These are phyloP conservation scores for Sphagnum fallax DNA, from an alignment of 228 moss, liverwort and hornwort genomes.

Conservation along the genomic window DNA sequence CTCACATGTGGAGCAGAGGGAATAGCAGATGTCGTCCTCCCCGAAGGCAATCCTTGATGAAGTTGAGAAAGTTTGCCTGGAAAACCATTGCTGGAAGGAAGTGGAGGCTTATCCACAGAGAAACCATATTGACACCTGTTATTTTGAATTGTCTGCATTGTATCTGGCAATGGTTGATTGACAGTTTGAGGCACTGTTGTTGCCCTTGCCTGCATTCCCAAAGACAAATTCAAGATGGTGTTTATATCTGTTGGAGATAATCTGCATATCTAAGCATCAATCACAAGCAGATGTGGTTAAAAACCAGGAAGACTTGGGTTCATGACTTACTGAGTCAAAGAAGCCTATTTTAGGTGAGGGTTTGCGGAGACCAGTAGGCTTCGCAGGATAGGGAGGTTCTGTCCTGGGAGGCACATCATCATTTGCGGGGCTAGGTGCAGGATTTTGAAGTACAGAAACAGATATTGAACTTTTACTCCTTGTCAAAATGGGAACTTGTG, in stretches of 20 bases:
- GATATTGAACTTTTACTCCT: conserved; percentile 42
- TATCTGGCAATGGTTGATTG: conserved; percentile 14
- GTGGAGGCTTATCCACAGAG: conserved; percentile 1
- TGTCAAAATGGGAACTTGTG: conserved; percentile 1
- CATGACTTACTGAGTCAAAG: conserved; percentile 66
- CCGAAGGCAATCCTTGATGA: conserved; percentile 6
- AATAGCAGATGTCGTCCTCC: conserved; percentile 34
- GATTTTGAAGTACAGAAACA: conserved; percentile 20
- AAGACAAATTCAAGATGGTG: conserved; percentile 1
- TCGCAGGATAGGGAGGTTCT: conserved; percentile 16
- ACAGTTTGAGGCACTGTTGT: conserved; percentile 17
- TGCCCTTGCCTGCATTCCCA: conserved; percentile 27
- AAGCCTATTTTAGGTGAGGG: conserved; percentile 90
- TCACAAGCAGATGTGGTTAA: too few relatives aligned
- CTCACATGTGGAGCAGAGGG: conserved; percentile 66
- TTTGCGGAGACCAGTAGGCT: conserved; percentile 65
- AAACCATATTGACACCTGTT: conserved; percentile 19
- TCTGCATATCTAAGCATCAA: too few relatives aligned
- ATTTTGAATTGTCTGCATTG: conserved; percentile 13
- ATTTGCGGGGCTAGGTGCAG: conserved; percentile 6
- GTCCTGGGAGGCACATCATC: conserved; percentile 7
- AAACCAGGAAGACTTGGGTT: too few relatives aligned
- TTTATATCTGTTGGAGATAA: too few relatives aligned
- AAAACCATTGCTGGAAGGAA: background rate
- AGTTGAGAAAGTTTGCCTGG: conserved; percentile 9